Percentiles rank a stretch among this genome's conserved stretches.
Evolutionary conservation across 768 basidiomycete genomes (phyloP).

Genomic region (Porphyrellus cyaneotinctus): DNA sequence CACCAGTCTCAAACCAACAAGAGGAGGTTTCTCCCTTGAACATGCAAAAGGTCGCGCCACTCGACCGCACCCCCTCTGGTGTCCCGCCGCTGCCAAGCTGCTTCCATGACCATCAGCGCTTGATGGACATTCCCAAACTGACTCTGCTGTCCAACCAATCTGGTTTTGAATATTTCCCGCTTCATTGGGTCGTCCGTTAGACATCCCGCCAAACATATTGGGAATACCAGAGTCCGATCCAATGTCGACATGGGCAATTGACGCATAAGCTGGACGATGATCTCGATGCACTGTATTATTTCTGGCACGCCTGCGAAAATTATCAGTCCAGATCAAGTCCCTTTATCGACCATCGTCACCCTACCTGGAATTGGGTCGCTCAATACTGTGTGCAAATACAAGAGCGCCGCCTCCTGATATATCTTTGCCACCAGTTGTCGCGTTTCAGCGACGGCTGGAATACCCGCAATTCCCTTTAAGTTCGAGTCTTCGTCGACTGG

Average conservation of each 20-base stretch:
- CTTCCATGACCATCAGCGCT: constrained; percentile 59
- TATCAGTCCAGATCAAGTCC: background rate
- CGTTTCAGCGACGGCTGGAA: constrained; percentile 38
- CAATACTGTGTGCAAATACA: constrained; percentile 69
- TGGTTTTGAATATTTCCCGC: constrained; percentile 55
- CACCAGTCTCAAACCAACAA: constrained; percentile 27
- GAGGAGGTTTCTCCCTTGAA: constrained; percentile 29
- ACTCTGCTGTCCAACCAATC: constrained; percentile 52
- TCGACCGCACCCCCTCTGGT: constrained; percentile 49
- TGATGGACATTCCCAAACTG: constrained; percentile 59
- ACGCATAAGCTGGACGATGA: constrained; percentile 49
- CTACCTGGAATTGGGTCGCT: constrained; percentile 68
- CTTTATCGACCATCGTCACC: constrained; percentile 17
- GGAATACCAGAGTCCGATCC: constrained; percentile 69
- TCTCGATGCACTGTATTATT: constrained; percentile 54
- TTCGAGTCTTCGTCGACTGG: constrained; percentile 13
- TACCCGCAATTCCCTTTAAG: constrained; percentile 29
- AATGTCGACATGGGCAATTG: constrained; percentile 53
- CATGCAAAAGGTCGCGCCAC: constrained; percentile 50
- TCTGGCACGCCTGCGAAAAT: constrained; percentile 61
- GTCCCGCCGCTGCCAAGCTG: constrained; percentile 66
- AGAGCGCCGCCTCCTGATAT: constrained; percentile 59
- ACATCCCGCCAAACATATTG: constrained; percentile 69
- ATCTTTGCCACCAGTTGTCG: constrained; percentile 49
- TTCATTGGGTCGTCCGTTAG: constrained; percentile 62